Base-by-base conservation (phyloP, 192 early-diverging fungal species). In the Gamsiella multidivaricata region DNA sequence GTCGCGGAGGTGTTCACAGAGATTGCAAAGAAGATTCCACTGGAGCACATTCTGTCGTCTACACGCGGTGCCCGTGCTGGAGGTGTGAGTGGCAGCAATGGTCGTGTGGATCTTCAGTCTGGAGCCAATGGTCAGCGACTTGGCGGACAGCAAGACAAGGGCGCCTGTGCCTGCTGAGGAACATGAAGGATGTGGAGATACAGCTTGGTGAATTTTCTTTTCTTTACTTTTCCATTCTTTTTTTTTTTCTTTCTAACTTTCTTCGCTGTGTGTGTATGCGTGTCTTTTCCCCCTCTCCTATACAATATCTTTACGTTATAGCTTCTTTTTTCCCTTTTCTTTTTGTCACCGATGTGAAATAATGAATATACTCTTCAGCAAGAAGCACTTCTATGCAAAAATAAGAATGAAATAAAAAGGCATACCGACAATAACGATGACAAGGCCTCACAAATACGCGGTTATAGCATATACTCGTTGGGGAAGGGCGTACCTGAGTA, bases 1-100 rank as follows among this genome's bases (percentile, higher is more conserved):
- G 94, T 98, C 3, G 87, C 91, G 31, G 91, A 96, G 61, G 91
- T 96, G 20, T 97, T 97, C 70, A 96, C 91, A 33, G 95, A 98
- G 71, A 94, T 98, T 83, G 81, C 81, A 47, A 84, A 84, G 53
- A 82, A 82, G 61, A 84, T 84, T 54, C 80, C 83, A 20, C 46
- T 84, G 59, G 80, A 84, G 49, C 81, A 84, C 43, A 80, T 84
- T 52, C 43, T 84, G 3, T 59, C 75, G 7, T 62, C 65, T 17
- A 62, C 57, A 41, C 71, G 71, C 17, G 71, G 74, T 29, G 46
- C 52, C 18, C 74, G 74, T 45, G 60, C 65, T 15, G 65, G 64
- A 18, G 71, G 65, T 3, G 57, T 51, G 37, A 64, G 22, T 33
- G 54, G 65, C n/a, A 39, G 45, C 61, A 69, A 64, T 31, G 71